Percentiles rank a stretch among this genome's conserved stretches.
Evolutionary conservation across 345 rosid genomes (phyloP).

Genomic region (Arabidopsis arenosa): DNA sequence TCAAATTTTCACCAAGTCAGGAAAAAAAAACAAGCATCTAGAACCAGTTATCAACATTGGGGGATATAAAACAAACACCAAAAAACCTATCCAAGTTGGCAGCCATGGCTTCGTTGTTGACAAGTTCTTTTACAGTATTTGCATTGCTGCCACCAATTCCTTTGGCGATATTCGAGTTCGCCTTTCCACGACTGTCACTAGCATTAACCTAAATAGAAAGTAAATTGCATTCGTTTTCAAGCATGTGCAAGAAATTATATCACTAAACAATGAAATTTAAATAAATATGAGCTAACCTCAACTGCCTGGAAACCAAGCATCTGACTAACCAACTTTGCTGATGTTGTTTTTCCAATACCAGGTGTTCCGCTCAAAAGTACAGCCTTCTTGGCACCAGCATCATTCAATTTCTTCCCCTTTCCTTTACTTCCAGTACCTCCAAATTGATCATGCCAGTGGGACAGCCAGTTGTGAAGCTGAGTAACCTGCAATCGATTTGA

Average conservation of each 20-base stretch:
- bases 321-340: slow-evolving; percentile 88
- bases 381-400: slow-evolving; percentile 77
- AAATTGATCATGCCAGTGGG: slow-evolving; percentile 78
- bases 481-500: slow-evolving; percentile 63
- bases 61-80: slow-evolving; percentile 18
- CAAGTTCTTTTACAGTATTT: slow-evolving; percentile 90
- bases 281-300: slow-evolving; percentile 61
- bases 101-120: slow-evolving; percentile 82
- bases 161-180: slow-evolving; percentile 72
- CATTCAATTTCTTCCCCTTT: slow-evolving; percentile 78
- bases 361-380: slow-evolving; percentile 92
- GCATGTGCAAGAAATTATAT: slow-evolving; percentile 32
- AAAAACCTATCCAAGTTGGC: slow-evolving; percentile 67
- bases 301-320: slow-evolving; percentile 94
- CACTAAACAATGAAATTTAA: slow-evolving; percentile 7
- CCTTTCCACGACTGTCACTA: slow-evolving; percentile 98
- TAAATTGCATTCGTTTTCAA: slow-evolving; percentile 1
- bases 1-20: slow-evolving; percentile 35
- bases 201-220: slow-evolving; percentile 76
- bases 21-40: slow-evolving; percentile 31
- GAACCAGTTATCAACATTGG: slow-evolving; percentile 19
- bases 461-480: slow-evolving; percentile 89
- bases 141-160: slow-evolving; percentile 98
- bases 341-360: slow-evolving; percentile 95
- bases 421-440: slow-evolving; percentile 67